Evolutionary conservation across 345 rosid genomes (phyloP).

Genomic region (Orychophragmus violaceus): DNA sequence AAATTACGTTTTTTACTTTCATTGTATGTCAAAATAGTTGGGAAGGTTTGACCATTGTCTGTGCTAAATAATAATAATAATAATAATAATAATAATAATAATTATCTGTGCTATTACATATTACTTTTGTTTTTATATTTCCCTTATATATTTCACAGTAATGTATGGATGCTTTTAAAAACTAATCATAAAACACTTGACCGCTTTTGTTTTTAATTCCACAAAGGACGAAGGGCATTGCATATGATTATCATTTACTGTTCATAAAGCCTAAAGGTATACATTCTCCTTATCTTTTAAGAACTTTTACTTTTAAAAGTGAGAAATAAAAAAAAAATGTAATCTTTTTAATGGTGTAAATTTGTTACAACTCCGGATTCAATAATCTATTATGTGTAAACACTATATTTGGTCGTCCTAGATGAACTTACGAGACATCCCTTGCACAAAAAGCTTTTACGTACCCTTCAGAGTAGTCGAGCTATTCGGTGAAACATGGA

Average conservation of each 20-base stretch:
- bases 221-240: constrained; percentile 13
- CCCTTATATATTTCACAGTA: background rate
- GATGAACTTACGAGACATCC: background rate
- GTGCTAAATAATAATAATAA: no score
- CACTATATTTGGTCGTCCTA: background rate
- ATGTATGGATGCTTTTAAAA: constrained; percentile 6
- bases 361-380: no score
- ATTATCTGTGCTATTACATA: background rate
- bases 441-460: background rate
- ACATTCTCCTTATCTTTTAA: constrained; percentile 9
- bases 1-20: no score
- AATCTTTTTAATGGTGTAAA: background rate
- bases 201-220: background rate
- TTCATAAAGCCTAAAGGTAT: constrained; percentile 24
- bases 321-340: background rate
- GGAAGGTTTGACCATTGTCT: no score
- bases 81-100: no score
- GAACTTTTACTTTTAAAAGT: constrained; percentile 10
- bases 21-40: no score
- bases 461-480: background rate
- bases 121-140: background rate
- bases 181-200: constrained; percentile 25
- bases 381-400: background rate
- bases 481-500: background rate
- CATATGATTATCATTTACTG: constrained; percentile 20